These are phyloP conservation scores for Podila epigama DNA, from an alignment of 192 early-diverging fungal species.

Conservation along the genomic window DNA sequence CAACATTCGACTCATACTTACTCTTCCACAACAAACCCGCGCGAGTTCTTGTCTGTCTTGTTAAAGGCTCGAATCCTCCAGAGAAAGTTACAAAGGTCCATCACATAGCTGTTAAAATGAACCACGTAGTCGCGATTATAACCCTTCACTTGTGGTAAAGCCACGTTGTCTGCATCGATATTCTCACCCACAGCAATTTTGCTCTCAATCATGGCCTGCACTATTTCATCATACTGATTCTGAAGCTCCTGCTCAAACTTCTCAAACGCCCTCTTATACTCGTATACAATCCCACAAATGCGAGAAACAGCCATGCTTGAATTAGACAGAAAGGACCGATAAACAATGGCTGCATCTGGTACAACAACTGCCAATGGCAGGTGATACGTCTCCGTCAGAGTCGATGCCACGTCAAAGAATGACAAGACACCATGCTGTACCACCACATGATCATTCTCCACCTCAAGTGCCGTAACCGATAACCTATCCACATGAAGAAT, in stretches of 20 bases:
- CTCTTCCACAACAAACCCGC: slow-evolving; percentile 47
- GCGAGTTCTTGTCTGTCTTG: slow-evolving; percentile 44
- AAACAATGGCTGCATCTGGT: slow-evolving; percentile 51
- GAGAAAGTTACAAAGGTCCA: slow-evolving; percentile 59
- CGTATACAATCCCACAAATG: slow-evolving; percentile 56
- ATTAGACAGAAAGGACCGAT: slow-evolving; percentile 53
- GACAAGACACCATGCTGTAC: slow-evolving; percentile 59
- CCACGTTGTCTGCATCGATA: not conserved
- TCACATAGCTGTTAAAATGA: slow-evolving; percentile 61
- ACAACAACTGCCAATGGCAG: slow-evolving; percentile 51
- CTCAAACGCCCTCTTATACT: slow-evolving; percentile 54
- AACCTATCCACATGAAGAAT: slow-evolving; percentile 53
- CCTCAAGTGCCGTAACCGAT: slow-evolving; percentile 35
- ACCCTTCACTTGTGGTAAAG: slow-evolving; percentile 17
- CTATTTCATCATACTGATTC: slow-evolving; percentile 27
- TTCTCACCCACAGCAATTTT: not conserved
- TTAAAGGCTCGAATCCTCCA: slow-evolving; percentile 57
- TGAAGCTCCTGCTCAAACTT: slow-evolving; percentile 42
- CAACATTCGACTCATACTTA: slow-evolving; percentile 21
- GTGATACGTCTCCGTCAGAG: slow-evolving; percentile 15
- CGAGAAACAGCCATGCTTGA: slow-evolving; percentile 55
- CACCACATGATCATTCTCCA: slow-evolving; percentile 51
- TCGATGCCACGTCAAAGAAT: slow-evolving; percentile 52
- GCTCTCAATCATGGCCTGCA: slow-evolving; percentile 13
- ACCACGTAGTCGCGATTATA: slow-evolving; percentile 52